Evolutionary conservation across 495 filamentous ascomycete species (phyloP).

Genomic region (Neurospora tetraspora): DNA sequence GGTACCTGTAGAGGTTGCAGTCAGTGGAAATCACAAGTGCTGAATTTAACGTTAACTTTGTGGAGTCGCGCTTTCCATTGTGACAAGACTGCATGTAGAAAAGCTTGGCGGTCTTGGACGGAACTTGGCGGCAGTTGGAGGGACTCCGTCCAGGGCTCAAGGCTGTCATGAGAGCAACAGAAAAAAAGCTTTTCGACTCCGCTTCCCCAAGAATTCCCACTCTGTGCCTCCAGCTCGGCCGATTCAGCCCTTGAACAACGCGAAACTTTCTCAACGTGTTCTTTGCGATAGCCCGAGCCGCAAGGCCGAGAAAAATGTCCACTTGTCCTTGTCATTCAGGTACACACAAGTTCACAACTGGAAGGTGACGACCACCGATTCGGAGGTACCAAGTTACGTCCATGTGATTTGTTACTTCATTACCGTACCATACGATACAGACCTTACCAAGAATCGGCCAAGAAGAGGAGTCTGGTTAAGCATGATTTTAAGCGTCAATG

Average conservation of each 20-base stretch:
- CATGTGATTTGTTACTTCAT: not conserved
- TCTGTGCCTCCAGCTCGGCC: not conserved
- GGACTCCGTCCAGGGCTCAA: not conserved
- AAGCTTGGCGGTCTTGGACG: not conserved
- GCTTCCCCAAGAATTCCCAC: not conserved
- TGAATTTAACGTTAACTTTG: not conserved
- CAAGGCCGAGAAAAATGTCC: not conserved
- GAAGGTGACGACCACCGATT: not conserved
- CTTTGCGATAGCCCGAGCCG: not conserved
- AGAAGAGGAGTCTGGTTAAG: conserved; percentile 26
- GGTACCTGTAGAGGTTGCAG: not conserved
- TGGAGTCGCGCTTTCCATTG: not conserved
- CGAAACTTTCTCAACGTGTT: not conserved
- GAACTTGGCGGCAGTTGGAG: not conserved
- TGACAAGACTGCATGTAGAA: not conserved
- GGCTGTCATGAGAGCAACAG: not conserved
- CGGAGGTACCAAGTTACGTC: not conserved
- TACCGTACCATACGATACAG: not conserved
- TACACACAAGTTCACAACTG: not conserved
- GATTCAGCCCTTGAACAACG: not conserved
- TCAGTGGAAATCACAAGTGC: not conserved
- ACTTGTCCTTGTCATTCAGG: not conserved
- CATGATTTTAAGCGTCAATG: conserved; percentile 38
- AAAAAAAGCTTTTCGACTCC: not conserved
- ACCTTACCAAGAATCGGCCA: not conserved